Base-by-base conservation (phyloP, 768 basidiomycete genomes). In the Tulasnella sp. region DNA sequence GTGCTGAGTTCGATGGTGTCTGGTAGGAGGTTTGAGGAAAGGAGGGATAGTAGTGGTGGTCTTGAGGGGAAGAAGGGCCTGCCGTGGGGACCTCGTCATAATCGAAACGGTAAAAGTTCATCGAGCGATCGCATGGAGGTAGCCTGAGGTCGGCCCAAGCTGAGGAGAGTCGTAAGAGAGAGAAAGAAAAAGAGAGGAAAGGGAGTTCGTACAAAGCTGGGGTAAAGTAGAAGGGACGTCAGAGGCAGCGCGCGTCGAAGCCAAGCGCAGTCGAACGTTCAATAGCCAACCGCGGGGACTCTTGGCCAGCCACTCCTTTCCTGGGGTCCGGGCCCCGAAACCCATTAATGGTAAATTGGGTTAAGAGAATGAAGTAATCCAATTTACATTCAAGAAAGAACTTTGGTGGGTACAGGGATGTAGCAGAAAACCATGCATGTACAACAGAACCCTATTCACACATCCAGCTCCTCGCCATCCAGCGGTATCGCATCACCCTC, bases 401-500 rank as follows among this genome's bases (percentile, higher is more conserved):
- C 40, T 40, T 40, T 40, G 4, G 40, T 10, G 40, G 40, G 71
- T 24, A 72, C 31, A 18, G 21, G 36, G 42, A 74, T n/a, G n/a
- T n/a, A n/a, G n/a, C n/a, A n/a, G 36, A 38, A 39, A 74, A 4
- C 39, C 39, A 74, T 4, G 48, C 36, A 74, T 74, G 21, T 39
- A 74, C 38, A 74, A n/a, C 6, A 16, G 14, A 39, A 74, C 27
- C 38, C 18, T 75, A 40, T 75, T 46, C 19, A 34, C 74, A 75
- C 87, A 86, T 1, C 89, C 90, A 81, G 90, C 90, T 14, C 89
- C 84, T 85, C 87, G 0, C 88, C 89, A 80, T 86, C 87, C 8
- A 86, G 72, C 58, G 86, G 84, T 75, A 84, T 80, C 10, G 82
- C 80, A 77, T 82, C 84, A 24, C 83, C 85, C 71, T 86, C 85